Base-by-base conservation (phyloP, 495 filamentous ascomycete species). In the Penicillium atrosanguineum region DNA sequence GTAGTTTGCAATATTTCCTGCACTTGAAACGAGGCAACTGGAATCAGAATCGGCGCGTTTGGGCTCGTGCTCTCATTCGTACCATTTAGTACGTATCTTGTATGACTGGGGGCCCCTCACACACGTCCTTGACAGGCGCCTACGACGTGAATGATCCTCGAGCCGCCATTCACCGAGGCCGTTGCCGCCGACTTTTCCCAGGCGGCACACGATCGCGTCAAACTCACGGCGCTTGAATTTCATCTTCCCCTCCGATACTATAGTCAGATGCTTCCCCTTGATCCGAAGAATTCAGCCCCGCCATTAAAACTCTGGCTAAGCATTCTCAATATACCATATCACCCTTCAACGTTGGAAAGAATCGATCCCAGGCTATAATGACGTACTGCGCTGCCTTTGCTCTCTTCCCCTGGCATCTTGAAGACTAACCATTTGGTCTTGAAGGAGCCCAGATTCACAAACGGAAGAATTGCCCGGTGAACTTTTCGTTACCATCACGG, bases 401-500 rank as follows among this genome's bases (percentile, higher is more conserved):
- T 36, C 25, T 9, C 38, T 39, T 7, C 44, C 21, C 21, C 21
- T 21, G 26, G 3, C 12, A 44, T 15, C 12, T 14, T 19, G 18
- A 43, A 53, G 1, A 18, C 36, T 50, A 39, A 50, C 15, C n/a
- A 2, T 44, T 34, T 48, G 43, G 20, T 53, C 55, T 37, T 46
- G 48, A 46, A 83, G 81, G 55, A 69, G 69, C 49, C 74, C 79
- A 20, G 70, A 81, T 55, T 73, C 72, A 46, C 68, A 76, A 51
- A 83, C 81, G 36, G 69, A 64, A 47, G 71, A 75, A 46, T 71
- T 91, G 57, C 81, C 88, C 72, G 72, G 77, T 42, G 70, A 69
- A 50, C 86, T 82, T 64, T 76, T 82, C 55, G 77, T 86, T 61
- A 84, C 83, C 7, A 70, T 90, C 29, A 72, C 74, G n/a, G 72